Evolutionary conservation across 2,329 filamentous ascomycete species (phyloP).

Genomic region (Nannizzia gypsea): DNA sequence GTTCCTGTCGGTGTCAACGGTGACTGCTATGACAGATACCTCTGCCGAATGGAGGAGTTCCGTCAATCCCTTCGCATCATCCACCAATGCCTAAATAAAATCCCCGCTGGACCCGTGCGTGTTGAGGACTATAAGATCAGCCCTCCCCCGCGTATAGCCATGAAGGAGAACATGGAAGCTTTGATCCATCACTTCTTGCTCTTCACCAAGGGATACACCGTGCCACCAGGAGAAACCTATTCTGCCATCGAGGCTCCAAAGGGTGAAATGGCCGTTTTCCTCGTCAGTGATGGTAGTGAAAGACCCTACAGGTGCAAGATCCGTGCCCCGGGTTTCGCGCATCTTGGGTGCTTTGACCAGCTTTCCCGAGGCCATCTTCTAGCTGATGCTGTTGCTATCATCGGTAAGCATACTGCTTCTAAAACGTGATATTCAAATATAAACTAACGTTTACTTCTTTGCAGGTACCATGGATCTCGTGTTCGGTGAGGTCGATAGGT

Average conservation of each 20-base stretch:
- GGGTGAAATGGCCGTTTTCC: constrained; percentile 96
- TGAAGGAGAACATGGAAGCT: constrained; percentile 99
- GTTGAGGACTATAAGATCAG: constrained; percentile 99
- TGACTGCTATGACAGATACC: constrained; percentile 97
- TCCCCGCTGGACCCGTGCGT: constrained; percentile 85
- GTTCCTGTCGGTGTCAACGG: constrained; percentile 93
- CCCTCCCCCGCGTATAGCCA: constrained; percentile 86
- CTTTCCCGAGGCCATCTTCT: constrained; percentile 83
- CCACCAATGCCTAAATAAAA: constrained; percentile 97
- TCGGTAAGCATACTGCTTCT: constrained; percentile 40
- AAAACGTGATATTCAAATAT: background rate
- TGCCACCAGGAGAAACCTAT: constrained; percentile 96
- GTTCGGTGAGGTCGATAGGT: constrained; percentile 59
- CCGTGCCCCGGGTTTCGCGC: constrained; percentile 89
- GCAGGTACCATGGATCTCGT: constrained; percentile 67
- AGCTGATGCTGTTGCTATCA: constrained; percentile 93
- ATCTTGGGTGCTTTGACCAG: constrained; percentile 89
- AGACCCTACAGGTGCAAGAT: constrained; percentile 97
- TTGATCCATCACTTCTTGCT: constrained; percentile 98
- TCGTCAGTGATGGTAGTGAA: constrained; percentile 93
- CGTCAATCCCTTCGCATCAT: constrained; percentile 96
- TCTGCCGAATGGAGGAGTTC: constrained; percentile 99
- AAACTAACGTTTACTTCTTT: constrained; percentile 7
- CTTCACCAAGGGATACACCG: constrained; percentile 96
- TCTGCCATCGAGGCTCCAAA: constrained; percentile 98